Conservation (phyloP, 1,284 basidiomycete species). For the Boletus calvinii region DNA sequence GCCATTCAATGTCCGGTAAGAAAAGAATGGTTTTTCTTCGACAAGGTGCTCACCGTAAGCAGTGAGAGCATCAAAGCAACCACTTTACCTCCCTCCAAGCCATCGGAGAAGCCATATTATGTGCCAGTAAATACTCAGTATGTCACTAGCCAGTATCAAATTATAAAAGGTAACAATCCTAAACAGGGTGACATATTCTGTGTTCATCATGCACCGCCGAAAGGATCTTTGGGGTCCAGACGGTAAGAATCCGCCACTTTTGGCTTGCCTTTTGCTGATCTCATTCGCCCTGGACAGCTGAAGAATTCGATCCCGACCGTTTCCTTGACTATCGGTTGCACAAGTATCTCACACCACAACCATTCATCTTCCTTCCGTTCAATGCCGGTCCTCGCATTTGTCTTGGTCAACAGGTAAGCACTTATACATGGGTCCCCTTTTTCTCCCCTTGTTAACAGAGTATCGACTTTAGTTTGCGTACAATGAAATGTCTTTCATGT, state of each 20-base stretch:
- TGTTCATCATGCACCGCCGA: conserved; percentile 34
- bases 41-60: conserved; percentile 3
- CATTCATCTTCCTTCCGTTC: conserved; percentile 48
- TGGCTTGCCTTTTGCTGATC: not conserved
- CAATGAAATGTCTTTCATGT: conserved; percentile 45
- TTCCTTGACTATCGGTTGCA: conserved; percentile 32
- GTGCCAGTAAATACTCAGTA: conserved; percentile 46
- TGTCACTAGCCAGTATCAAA: conserved; percentile 4
- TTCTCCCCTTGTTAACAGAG: conserved; percentile 3
- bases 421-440: not conserved
- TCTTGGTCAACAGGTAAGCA: conserved; percentile 43
- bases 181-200: conserved; percentile 30
- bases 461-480: conserved; percentile 40
- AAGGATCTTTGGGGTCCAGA: conserved; percentile 40
- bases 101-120: conserved; percentile 25
- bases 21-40: not conserved
- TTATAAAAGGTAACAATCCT: not conserved
- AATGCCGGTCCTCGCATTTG: conserved; percentile 50
- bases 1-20: conserved; percentile 31
- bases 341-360: conserved; percentile 30
- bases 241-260: conserved; percentile 15
- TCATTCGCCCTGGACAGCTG: conserved; percentile 23
- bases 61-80: conserved; percentile 45
- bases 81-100: conserved; percentile 35
- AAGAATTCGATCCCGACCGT: conserved; percentile 45